A percentile compares a stretch with the other conserved stretches of the same genome.
phyloP scores from a whole-genome alignment of 73 alveolate species.

The Paraurostyla sp. region DNA sequence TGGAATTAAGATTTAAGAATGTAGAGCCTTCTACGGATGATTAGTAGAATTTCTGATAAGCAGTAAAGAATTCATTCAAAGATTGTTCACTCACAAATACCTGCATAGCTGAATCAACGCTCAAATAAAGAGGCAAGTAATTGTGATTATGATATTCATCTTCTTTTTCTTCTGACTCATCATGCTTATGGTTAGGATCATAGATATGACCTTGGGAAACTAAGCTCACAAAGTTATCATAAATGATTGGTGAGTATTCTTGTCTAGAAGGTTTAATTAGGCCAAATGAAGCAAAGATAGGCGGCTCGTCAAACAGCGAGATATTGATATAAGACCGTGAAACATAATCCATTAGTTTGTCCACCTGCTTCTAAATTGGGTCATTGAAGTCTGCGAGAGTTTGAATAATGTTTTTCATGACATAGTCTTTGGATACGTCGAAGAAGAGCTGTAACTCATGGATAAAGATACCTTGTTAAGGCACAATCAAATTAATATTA shows the following conservation, averaged over 20 bases:
- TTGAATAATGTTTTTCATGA: not conserved
- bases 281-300: not conserved
- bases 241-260: not conserved
- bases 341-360: not conserved
- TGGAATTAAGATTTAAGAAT: not conserved
- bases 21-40: not conserved
- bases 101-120: not conserved
- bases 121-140: not conserved
- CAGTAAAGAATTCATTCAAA: not conserved
- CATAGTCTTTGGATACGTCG: not conserved
- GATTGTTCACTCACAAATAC: conserved; percentile 1
- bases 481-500: not conserved
- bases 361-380: not conserved
- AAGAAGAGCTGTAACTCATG: not conserved
- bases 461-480: not conserved
- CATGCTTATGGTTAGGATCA: not conserved
- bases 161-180: not conserved
- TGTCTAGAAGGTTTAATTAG: not conserved
- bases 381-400: not conserved
- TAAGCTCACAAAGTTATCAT: conserved; percentile 7
- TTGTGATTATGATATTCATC: not conserved
- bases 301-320: not conserved
- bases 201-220: too few relatives aligned
- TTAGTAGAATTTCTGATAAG: not conserved
- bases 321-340: not conserved